Conservation (phyloP, 2,329 filamentous ascomycete species). For the Dendryphion nanum region DNA sequence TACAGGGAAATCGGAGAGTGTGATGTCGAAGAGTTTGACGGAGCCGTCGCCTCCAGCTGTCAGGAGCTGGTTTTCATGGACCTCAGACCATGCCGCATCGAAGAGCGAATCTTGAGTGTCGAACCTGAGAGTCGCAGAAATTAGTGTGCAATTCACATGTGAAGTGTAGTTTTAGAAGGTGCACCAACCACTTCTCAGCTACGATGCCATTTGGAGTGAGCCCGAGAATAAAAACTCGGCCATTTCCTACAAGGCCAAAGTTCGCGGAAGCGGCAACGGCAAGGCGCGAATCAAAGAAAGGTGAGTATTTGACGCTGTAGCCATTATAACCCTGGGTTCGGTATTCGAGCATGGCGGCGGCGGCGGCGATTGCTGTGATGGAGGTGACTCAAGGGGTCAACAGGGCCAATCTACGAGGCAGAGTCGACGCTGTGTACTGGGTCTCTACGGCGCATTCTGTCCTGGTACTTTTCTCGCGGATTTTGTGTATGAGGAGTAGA, state of each 20-base stretch:
- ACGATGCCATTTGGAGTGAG: slow-evolving; percentile 81
- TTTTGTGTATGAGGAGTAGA: no score
- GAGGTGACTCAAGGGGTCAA: no score
- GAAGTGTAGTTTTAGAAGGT: slow-evolving; percentile 1
- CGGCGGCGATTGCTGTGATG: no score
- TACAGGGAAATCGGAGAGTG: slow-evolving; percentile 78
- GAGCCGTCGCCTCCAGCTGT: slow-evolving; percentile 90
- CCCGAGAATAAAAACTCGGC: slow-evolving; percentile 79
- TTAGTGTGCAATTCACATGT: slow-evolving; percentile 9
- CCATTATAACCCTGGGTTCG: slow-evolving; percentile 92
- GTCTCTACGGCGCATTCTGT: no score
- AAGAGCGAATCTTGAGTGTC: slow-evolving; percentile 97
- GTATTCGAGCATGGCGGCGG: slow-evolving; percentile 83
- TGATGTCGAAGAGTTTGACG: slow-evolving; percentile 89
- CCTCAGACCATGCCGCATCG: slow-evolving; percentile 92
- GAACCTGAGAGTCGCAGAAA: slow-evolving; percentile 57
- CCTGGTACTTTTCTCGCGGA: no score
- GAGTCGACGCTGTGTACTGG: no score
- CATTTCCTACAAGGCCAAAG: slow-evolving; percentile 96
- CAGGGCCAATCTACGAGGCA: no score
- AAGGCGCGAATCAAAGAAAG: slow-evolving; percentile 93
- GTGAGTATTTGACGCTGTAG: slow-evolving; percentile 96
- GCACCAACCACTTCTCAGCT: slow-evolving; percentile 78
- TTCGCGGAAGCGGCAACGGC: slow-evolving; percentile 90
- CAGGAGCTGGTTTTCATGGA: slow-evolving; percentile 91